A percentile compares a stretch with the other conserved stretches of the same genome.
Conservation (phyloP, 1,284 basidiomycete species). For the Leccinum insigne region DNA sequence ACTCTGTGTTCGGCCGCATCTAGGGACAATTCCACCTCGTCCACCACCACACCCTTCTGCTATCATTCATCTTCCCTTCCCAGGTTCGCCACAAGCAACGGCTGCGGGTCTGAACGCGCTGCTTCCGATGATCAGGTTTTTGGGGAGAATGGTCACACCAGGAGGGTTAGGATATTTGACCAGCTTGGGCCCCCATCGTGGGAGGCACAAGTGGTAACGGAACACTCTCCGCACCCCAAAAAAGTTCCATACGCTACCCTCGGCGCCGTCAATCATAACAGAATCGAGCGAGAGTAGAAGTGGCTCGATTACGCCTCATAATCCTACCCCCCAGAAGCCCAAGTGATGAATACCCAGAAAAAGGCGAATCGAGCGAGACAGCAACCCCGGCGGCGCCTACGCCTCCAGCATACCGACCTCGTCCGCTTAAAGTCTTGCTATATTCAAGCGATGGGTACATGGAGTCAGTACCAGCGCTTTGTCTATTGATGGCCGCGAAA, state of each 20-base stretch:
- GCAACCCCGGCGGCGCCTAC: not conserved
- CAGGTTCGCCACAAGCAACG: not conserved
- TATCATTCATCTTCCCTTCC: constrained; percentile 1
- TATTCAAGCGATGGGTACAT: constrained; percentile 87
- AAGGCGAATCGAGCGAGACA: constrained; percentile 5
- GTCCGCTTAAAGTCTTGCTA: constrained; percentile 70
- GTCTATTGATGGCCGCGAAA: constrained; percentile 85
- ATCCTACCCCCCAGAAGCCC: not conserved
- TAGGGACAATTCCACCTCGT: not conserved
- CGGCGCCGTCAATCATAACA: not conserved
- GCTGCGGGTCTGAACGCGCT: not conserved
- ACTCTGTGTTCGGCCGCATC: not conserved
- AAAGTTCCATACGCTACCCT: not conserved
- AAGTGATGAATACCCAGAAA: not conserved
- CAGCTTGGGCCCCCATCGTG: not conserved
- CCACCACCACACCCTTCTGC: constrained; percentile 1
- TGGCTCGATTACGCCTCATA: constrained; percentile 1
- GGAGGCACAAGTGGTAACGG: not conserved
- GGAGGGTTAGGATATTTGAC: not conserved
- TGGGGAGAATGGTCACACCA: constrained; percentile 1
- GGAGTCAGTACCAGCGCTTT: constrained; percentile 87
- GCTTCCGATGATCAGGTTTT: constrained; percentile 1
- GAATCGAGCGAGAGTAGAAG: not conserved
- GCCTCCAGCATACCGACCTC: constrained; percentile 33
- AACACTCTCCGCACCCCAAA: not conserved